Conservation (phyloP, 1,139 yeast species). For the Diutina ranongensis region DNA sequence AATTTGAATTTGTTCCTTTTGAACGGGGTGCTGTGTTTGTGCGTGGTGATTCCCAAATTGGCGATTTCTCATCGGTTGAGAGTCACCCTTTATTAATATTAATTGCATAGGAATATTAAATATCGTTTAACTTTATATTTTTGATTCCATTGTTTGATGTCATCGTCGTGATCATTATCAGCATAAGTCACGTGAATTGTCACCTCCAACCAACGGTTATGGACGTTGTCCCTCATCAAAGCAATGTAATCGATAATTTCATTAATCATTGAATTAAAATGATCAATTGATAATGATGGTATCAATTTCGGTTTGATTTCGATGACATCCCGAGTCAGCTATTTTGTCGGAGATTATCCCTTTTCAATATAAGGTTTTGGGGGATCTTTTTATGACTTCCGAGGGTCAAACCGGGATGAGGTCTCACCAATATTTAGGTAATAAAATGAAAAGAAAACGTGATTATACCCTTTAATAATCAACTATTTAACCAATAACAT, state of each 20-base stretch:
- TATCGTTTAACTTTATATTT: background rate
- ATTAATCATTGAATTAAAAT: too few relatives aligned
- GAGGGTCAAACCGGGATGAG: background rate
- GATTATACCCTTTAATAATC: too few relatives aligned
- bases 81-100: slow-evolving; percentile 37
- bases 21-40: slow-evolving; percentile 68
- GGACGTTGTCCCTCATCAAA: background rate
- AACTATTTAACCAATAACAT: too few relatives aligned
- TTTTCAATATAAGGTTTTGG: background rate
- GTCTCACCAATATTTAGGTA: too few relatives aligned
- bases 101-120: background rate
- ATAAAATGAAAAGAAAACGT: too few relatives aligned
- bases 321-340: background rate
- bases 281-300: too few relatives aligned
- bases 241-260: too few relatives aligned
- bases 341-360: background rate
- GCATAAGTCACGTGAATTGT: too few relatives aligned
- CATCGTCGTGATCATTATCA: too few relatives aligned
- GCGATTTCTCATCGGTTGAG: slow-evolving; percentile 73
- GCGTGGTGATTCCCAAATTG: slow-evolving; percentile 82
- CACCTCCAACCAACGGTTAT: too few relatives aligned
- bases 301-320: too few relatives aligned
- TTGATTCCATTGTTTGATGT: background rate
- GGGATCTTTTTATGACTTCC: background rate
- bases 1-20: slow-evolving; percentile 68